Evolutionary conservation across 2,329 filamentous ascomycete genomes (phyloP).

Genomic region (Metarhizium brunneum): DNA sequence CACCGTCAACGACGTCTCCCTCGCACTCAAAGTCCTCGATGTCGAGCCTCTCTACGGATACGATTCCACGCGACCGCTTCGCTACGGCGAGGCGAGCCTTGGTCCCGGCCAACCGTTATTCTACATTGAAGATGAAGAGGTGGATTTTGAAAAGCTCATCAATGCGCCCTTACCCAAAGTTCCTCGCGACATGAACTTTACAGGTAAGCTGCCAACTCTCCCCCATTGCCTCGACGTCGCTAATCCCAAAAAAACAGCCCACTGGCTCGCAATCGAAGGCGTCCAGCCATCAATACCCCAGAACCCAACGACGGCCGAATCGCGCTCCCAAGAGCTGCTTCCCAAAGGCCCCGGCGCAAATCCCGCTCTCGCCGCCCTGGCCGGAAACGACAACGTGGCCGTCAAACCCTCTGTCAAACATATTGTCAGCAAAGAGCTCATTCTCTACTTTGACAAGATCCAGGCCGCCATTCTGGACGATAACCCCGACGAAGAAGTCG

Average conservation of each 20-base stretch:
- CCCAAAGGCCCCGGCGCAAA: conserved; percentile 88
- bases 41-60: conserved; percentile 96
- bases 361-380: conserved; percentile 68
- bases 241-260: conserved; percentile 44
- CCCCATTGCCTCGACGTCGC: background rate
- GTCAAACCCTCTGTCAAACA: conserved; percentile 93
- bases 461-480: conserved; percentile 83
- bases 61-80: conserved; percentile 78
- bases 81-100: conserved; percentile 88
- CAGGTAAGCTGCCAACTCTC: conserved; percentile 44
- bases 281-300: conserved; percentile 95
- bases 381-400: conserved; percentile 73
- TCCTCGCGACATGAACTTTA: conserved; percentile 85
- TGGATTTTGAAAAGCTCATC: conserved; percentile 98
- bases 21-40: conserved; percentile 77
- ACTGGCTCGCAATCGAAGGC: conserved; percentile 96
- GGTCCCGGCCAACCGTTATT: conserved; percentile 91
- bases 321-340: conserved; percentile 73
- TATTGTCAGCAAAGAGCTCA: conserved; percentile 88
- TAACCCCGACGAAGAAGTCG: conserved; percentile 67
- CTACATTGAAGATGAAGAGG: conserved; percentile 96
- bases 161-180: conserved; percentile 94
- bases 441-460: conserved; percentile 95
- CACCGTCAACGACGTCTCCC: conserved; percentile 80
- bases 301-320: conserved; percentile 82